Conservation (phyloP, 495 filamentous ascomycete genomes). For the Pyronema omphalodes region DNA sequence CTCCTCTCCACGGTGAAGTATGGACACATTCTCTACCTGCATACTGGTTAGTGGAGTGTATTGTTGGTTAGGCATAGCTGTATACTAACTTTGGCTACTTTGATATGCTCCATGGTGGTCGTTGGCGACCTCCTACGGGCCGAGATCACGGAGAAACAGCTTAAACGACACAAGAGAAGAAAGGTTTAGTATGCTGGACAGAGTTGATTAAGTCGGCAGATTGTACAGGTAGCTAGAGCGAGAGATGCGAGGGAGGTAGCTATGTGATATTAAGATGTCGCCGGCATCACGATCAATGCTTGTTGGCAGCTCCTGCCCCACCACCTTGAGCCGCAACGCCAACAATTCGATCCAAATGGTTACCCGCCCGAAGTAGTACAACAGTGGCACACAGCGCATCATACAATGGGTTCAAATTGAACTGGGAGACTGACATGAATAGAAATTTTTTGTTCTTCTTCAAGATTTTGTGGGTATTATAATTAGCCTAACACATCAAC, state of each 20-base stretch:
- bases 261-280: background rate
- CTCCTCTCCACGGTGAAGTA: slow-evolving; percentile 41
- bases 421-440: too few relatives aligned
- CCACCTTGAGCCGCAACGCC: too few relatives aligned
- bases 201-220: background rate
- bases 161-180: background rate
- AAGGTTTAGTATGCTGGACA: background rate
- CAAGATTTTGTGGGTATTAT: too few relatives aligned
- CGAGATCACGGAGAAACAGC: background rate
- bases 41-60: background rate
- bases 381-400: too few relatives aligned
- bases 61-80: background rate
- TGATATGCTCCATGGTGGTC: slow-evolving; percentile 20
- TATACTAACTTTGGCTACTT: slow-evolving; percentile 18
- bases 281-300: background rate
- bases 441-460: too few relatives aligned
- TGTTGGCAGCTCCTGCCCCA: too few relatives aligned
- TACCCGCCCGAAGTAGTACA: too few relatives aligned
- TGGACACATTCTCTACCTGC: slow-evolving; percentile 46
- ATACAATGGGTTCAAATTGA: too few relatives aligned
- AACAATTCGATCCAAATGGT: too few relatives aligned
- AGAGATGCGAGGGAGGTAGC: background rate
- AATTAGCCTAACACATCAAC: too few relatives aligned
- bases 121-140: background rate
- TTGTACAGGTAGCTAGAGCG: background rate